Evolutionary conservation across 441 rosid species (phyloP), one percentile per base, ranked within the genome.

Genomic region (Lagerstroemia fauriei): DNA sequence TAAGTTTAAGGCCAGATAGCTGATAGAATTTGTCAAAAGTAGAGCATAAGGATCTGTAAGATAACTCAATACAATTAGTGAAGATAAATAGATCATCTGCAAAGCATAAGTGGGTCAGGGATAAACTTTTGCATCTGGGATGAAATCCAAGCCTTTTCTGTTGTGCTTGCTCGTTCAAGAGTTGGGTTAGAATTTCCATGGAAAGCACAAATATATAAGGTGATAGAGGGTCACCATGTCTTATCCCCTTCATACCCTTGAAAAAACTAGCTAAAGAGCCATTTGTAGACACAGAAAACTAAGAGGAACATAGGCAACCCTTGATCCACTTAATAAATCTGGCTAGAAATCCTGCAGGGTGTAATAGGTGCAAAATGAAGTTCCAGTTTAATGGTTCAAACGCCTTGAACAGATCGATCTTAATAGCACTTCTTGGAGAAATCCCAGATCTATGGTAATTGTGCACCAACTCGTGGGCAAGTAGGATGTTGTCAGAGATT

Each of bases 391-490:
- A 4, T 1, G 56, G 63, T n/a, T 29, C 22, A 46, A 78, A 65
- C 22, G 50, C 31, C 17, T 78, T 78, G 24, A n/a, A 24, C 10
- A 61, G 31, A 46, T 63, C 80, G 63, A 24, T n/a, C 41, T 63
- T 41, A 13, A 63, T 31, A 5, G 50, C 8, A 7, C 53, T 29
- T 24, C 72, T 14, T 13, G 56, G 41, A 14, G 73, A n/a, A 27
- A 41, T 44, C n/a, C 73, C 41, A 44, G 9, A 12, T 14, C 41
- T 61, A 1, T 27, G 34, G 41, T 78, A 63, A 44, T 46, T 25
- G 9, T 63, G 38, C 38, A 78, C 73, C 53, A 63, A 27, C 29
- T 63, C 57, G 22, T 78, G 80, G 18, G 73, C 80, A n/a, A 63
- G 34, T 22, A 78, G 73, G 22, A 44, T 32, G 63, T 78, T 77